These are phyloP conservation scores for Linnemannia elongata DNA, from an alignment of 192 early-diverging fungal genomes.

Conservation along the genomic window DNA sequence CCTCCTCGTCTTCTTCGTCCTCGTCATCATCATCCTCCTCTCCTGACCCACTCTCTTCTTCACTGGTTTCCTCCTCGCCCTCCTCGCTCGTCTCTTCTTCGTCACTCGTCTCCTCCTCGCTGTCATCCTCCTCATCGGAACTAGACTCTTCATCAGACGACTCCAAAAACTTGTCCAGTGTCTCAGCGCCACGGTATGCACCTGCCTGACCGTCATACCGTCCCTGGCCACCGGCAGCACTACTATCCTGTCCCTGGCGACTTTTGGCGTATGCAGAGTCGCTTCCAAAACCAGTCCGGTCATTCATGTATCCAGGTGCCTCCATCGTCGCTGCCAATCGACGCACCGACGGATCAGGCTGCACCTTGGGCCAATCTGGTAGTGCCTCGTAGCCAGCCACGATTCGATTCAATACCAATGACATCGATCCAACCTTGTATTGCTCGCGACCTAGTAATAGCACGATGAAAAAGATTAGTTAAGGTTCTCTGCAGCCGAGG, in stretches of 20 bases:
- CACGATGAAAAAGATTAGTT: conserved; percentile 28
- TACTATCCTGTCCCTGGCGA: conserved; percentile 2
- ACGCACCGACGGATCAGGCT: conserved; percentile 67
- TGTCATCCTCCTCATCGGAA: conserved; percentile 49
- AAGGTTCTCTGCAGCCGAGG: background rate
- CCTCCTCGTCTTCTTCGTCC: conserved; percentile 38
- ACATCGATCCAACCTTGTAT: conserved; percentile 76
- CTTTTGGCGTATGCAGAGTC: conserved; percentile 55
- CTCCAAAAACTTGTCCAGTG: conserved; percentile 60
- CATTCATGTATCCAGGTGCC: conserved; percentile 48
- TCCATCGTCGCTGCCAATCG: conserved; percentile 66
- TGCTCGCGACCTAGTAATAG: conserved; percentile 56
- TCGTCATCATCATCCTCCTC: conserved; percentile 25
- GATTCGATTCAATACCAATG: conserved; percentile 69
- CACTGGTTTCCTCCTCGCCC: conserved; percentile 51
- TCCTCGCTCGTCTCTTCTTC: conserved; percentile 60
- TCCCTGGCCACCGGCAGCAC: background rate
- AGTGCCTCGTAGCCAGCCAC: conserved; percentile 82
- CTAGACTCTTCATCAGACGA: conserved; percentile 48
- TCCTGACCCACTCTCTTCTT: conserved; percentile 40
- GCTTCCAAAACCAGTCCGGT: conserved; percentile 59
- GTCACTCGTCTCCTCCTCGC: conserved; percentile 50
- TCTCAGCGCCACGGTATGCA: conserved; percentile 57
- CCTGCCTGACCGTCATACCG: conserved; percentile 46
- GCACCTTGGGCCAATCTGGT: conserved; percentile 81